A percentile compares a stretch with the other conserved stretches of the same genome.
Conservation (phyloP, 78 protist species). For the Bodo saltans region DNA sequence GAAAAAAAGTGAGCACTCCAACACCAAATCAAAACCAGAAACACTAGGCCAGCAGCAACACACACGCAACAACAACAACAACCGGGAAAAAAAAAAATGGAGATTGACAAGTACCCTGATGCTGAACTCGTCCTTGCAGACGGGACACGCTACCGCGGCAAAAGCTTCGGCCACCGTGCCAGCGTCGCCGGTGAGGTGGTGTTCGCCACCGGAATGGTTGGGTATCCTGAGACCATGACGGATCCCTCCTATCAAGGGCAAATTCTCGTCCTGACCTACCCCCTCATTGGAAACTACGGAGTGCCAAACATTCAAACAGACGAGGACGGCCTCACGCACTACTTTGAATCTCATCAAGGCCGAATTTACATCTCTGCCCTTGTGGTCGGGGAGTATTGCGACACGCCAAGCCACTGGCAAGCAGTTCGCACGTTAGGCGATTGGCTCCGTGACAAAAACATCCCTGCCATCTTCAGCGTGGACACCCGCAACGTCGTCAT, state of each 20-base stretch:
- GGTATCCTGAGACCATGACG: slow-evolving; percentile 87
- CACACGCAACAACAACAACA: no score
- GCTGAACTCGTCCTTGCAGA: slow-evolving; percentile 77
- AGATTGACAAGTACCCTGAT: not conserved
- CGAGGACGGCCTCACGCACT: slow-evolving; percentile 56
- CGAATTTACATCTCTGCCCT: slow-evolving; percentile 69
- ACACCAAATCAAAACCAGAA: no score
- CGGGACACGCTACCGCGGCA: slow-evolving; percentile 77
- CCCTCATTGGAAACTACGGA: slow-evolving; percentile 93
- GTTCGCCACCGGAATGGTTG: slow-evolving; percentile 89
- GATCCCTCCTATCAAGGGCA: slow-evolving; percentile 95
- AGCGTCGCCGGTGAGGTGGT: slow-evolving; percentile 82
- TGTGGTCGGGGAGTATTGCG: slow-evolving; percentile 73
- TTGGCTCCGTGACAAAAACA: slow-evolving; percentile 73
- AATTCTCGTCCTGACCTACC: slow-evolving; percentile 86
- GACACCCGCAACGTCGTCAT: slow-evolving; percentile 92
- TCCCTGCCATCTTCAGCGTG: slow-evolving; percentile 87
- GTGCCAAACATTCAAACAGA: slow-evolving; percentile 50
- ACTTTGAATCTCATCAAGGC: slow-evolving; percentile 66
- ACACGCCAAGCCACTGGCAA: slow-evolving; percentile 86
- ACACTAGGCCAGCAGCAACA: no score
- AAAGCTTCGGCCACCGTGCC: slow-evolving; percentile 73
- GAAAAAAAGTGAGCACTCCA: no score
- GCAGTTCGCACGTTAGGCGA: slow-evolving; percentile 67
- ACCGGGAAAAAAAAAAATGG: no score